Base-by-base conservation (phyloP, 106 monocot genomes). In the Hemerocallis citrina region DNA sequence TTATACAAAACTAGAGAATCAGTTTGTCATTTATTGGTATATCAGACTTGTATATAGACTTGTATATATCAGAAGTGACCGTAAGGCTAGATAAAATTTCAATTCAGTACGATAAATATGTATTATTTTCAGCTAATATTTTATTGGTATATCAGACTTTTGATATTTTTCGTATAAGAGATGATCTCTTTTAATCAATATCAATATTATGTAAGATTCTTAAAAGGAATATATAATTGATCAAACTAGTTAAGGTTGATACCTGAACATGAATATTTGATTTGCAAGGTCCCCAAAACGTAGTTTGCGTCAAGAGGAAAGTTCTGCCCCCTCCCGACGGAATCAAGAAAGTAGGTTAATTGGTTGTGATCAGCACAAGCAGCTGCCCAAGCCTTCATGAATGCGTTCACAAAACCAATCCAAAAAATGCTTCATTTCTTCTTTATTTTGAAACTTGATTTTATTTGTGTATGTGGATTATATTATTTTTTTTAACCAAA, bases 311-410 rank as follows among this genome's bases (percentile, higher is more conserved):
- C 20, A 56, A 32, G 5, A 67, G 14, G 22, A 41, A 67, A 14
- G 2, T 56, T 15, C 19, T 41, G 36, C 23, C 28, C 21, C 14
- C 27, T 63, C 25, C 31, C 19, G 55, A 34, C 14, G 42, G 19
- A 29, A 67, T 30, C 19, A 67, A 19, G 12, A 67, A 14, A 25
- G 40, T 41, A 21, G 67, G 56, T 30, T n/a, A n/a, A n/a, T n/a
- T 19, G 3, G 10, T 44, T 43, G 10, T 24, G 14, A 56, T 67
- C 67, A 17, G 41, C 39, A 33, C 67, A 67, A 42, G 52, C 56
- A 20, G 30, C 67, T 67, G 19, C 24, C 67, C 67, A 67, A 0
- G 67, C 56, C 15, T 67, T 67, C 19, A 67, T 4, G 43, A 67
- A 67, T 41, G 67, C 67, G 55, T 67, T 40, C 23, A 34, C 20